Conservation (phyloP, 2,329 filamentous ascomycete species). For the Ophiostoma triangulosporum region DNA sequence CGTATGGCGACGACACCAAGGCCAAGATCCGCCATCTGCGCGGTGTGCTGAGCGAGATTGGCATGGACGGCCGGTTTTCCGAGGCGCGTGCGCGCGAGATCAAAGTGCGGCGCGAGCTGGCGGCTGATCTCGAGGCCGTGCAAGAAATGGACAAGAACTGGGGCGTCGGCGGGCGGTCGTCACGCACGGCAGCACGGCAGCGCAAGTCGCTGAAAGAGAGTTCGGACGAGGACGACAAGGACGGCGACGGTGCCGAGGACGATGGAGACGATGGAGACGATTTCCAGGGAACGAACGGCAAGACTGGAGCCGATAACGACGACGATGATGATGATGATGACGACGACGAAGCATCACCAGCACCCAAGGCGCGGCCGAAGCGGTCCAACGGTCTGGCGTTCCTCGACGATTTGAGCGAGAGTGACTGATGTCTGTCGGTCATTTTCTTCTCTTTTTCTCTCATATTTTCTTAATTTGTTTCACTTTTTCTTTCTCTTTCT, state of each 20-base stretch:
- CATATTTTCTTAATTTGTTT: neutral
- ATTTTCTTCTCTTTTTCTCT: neutral
- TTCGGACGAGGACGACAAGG: slow-evolving; percentile 20
- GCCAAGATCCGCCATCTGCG: slow-evolving; percentile 76
- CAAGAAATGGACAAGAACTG: slow-evolving; percentile 68
- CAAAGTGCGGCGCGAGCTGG: slow-evolving; percentile 72
- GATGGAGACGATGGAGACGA: slow-evolving; percentile 6
- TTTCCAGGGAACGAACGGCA: slow-evolving; percentile 9
- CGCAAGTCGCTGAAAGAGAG: slow-evolving; percentile 25
- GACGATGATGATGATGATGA: slow-evolving; percentile 12
- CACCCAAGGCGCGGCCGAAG: slow-evolving; percentile 28
- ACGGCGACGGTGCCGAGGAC: slow-evolving; percentile 12
- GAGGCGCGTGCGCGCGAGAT: slow-evolving; percentile 74
- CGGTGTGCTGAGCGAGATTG: slow-evolving; percentile 62
- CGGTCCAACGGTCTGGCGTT: slow-evolving; percentile 46
- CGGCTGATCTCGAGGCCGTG: slow-evolving; percentile 72
- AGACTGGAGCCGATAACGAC: slow-evolving; percentile 20
- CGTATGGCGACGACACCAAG: slow-evolving; percentile 53
- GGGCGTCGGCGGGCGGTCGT: slow-evolving; percentile 42
- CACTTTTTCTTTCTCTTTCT: neutral
- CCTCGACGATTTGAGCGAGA: slow-evolving; percentile 45
- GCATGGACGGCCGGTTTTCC: slow-evolving; percentile 83
- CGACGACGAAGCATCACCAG: slow-evolving; percentile 19
- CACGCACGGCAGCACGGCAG: slow-evolving; percentile 19
- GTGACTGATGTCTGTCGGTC: slow-evolving; percentile 30